phyloP scores from a whole-genome alignment of 1,139 yeast genomes.

The Lodderomyces elongisporus region DNA sequence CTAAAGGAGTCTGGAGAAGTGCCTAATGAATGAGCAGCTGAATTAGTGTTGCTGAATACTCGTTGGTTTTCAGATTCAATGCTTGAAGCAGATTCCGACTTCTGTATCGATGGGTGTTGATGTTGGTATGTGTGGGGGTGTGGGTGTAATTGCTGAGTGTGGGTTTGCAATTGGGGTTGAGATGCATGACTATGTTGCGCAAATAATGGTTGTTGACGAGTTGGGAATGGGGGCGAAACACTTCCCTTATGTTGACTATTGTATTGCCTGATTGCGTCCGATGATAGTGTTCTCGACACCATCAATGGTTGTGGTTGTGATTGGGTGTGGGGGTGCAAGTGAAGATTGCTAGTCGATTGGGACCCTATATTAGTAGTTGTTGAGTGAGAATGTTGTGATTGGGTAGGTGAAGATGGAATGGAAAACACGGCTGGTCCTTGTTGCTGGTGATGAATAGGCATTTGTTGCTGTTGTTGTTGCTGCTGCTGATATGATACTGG shows the following conservation, averaged over 20 bases:
- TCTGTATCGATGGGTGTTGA: slow-evolving; percentile 6
- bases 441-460: slow-evolving; percentile 14
- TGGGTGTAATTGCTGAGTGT: slow-evolving; percentile 1
- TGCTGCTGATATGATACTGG: slow-evolving; percentile 5
- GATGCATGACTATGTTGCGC: too few relatives aligned
- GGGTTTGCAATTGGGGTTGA: background rate
- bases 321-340: too few relatives aligned
- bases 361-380: slow-evolving; percentile 3
- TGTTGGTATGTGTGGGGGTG: slow-evolving; percentile 2
- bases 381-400: slow-evolving; percentile 9
- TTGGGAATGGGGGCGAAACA: slow-evolving; percentile 8
- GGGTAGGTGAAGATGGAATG: slow-evolving; percentile 25
- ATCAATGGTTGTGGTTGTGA: background rate
- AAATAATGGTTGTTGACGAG: slow-evolving; percentile 3
- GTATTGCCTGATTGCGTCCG: slow-evolving; percentile 12
- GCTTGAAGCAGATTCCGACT: slow-evolving; percentile 12
- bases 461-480: slow-evolving; percentile 6
- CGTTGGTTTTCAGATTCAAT: slow-evolving; percentile 12
- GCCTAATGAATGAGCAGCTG: slow-evolving; percentile 24
- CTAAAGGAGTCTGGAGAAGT: slow-evolving; percentile 27
- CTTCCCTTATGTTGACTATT: slow-evolving; percentile 5
- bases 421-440: slow-evolving; percentile 24
- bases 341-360: background rate
- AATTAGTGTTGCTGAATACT: slow-evolving; percentile 18
- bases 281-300: slow-evolving; percentile 9